phyloP scores from a whole-genome alignment of 176 grass and related monocot species.

The Eleusine coracana region DNA sequence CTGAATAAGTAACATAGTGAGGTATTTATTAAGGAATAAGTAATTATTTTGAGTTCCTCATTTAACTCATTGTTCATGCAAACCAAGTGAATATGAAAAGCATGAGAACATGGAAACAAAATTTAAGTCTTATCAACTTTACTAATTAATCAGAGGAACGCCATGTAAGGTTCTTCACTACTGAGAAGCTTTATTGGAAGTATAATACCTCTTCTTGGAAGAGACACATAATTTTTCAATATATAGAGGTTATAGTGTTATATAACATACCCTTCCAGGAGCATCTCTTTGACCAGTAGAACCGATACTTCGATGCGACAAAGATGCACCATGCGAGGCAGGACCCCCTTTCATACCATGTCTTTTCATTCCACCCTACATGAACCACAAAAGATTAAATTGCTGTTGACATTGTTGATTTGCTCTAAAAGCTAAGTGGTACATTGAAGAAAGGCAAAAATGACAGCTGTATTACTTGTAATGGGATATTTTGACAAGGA shows the following conservation, averaged over 20 bases:
- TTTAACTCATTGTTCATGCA: constrained; percentile 8
- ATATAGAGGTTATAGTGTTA: constrained; percentile 24
- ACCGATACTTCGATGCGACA: constrained; percentile 87
- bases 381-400: constrained; percentile 28
- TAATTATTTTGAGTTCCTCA: neutral
- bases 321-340: constrained; percentile 95
- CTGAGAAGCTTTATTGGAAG: constrained; percentile 17
- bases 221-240: constrained; percentile 14
- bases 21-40: neutral
- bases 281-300: constrained; percentile 98
- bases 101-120: neutral
- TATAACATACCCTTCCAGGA: constrained; percentile 83
- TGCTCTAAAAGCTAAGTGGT: constrained; percentile 25
- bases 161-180: neutral
- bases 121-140: neutral
- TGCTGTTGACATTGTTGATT: neutral
- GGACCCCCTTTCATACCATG: constrained; percentile 68
- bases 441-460: constrained; percentile 10
- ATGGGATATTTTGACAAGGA: neutral
- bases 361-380: constrained; percentile 98
- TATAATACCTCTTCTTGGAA: constrained; percentile 36
- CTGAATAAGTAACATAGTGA: constrained; percentile 5
- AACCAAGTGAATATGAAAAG: neutral
- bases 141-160: constrained; percentile 24
- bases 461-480: neutral